Percentiles rank a stretch among this genome's conserved stretches.
Evolutionary conservation across 2,329 filamentous ascomycete genomes (phyloP).

Genomic region (Dothiorella sarmentorum): DNA sequence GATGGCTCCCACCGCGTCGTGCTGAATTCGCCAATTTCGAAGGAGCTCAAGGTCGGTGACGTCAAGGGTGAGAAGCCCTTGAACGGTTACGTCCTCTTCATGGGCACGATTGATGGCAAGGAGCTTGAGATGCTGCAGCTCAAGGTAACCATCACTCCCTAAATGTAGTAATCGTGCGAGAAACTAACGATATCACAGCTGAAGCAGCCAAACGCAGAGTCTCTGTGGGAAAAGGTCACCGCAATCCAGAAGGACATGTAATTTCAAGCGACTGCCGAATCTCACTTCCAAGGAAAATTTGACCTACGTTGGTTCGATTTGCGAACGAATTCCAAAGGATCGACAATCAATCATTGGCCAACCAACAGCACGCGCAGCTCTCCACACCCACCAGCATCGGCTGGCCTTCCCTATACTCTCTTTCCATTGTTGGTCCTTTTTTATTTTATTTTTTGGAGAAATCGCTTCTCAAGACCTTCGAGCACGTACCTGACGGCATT

Average conservation of each 20-base stretch:
- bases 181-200: constrained; percentile 32
- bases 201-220: constrained; percentile 43
- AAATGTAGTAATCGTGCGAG: background rate
- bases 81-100: constrained; percentile 66
- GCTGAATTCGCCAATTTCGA: constrained; percentile 77
- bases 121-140: constrained; percentile 53
- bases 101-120: constrained; percentile 53
- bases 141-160: constrained; percentile 47
- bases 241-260: constrained; percentile 41
- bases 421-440: background rate
- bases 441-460: background rate
- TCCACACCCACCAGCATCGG: background rate
- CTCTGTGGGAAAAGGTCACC: constrained; percentile 45
- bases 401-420: background rate
- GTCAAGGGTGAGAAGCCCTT: constrained; percentile 59
- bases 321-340: too few species aligned
- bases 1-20: constrained; percentile 85
- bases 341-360: background rate
- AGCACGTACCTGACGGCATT: constrained; percentile 5
- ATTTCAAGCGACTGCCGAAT: background rate
- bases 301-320: too few species aligned
- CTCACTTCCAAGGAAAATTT: too few species aligned
- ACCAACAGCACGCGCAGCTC: background rate
- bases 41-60: constrained; percentile 75
- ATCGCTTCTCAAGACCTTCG: background rate